phyloP scores from a whole-genome alignment of 2,329 filamentous ascomycete species.

The Botryotinia convoluta region DNA sequence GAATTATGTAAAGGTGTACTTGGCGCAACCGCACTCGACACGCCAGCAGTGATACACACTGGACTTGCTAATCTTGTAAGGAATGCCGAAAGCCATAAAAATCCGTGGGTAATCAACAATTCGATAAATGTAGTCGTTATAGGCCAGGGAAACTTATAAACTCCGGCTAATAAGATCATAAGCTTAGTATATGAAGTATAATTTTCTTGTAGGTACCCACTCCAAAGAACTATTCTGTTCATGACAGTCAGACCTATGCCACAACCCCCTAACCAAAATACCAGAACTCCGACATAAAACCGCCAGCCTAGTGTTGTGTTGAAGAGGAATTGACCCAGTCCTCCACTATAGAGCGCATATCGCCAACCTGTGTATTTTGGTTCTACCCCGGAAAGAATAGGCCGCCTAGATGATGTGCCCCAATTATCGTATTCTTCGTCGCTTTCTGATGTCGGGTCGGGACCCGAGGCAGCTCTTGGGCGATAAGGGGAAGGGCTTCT shows the following conservation, averaged over 20 bases:
- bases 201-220: constrained; percentile 38
- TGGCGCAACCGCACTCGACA: constrained; percentile 44
- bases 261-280: constrained; percentile 48
- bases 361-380: constrained; percentile 37
- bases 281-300: constrained; percentile 46
- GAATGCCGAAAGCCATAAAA: constrained; percentile 47
- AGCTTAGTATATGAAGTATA: constrained; percentile 37
- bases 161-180: constrained; percentile 41
- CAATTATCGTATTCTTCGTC: constrained; percentile 45
- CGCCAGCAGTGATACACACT: constrained; percentile 40
- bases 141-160: constrained; percentile 52
- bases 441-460: constrained; percentile 38
- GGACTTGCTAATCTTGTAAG: constrained; percentile 46
- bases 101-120: constrained; percentile 48
- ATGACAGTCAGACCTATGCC: constrained; percentile 48
- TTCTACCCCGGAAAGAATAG: constrained; percentile 34
- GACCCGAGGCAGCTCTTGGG: constrained; percentile 42
- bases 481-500: constrained; percentile 46
- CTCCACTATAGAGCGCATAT: constrained; percentile 41
- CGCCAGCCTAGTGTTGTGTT: constrained; percentile 48
- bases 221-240: constrained; percentile 51
- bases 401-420: constrained; percentile 39
- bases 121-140: constrained; percentile 50
- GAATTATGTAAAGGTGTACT: constrained; percentile 43
- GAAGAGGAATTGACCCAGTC: constrained; percentile 49